Evolutionary conservation across 352 stramenopile genomes (phyloP), one percentile per base, ranked within the genome.

Genomic region (Pythium insidiosum): DNA sequence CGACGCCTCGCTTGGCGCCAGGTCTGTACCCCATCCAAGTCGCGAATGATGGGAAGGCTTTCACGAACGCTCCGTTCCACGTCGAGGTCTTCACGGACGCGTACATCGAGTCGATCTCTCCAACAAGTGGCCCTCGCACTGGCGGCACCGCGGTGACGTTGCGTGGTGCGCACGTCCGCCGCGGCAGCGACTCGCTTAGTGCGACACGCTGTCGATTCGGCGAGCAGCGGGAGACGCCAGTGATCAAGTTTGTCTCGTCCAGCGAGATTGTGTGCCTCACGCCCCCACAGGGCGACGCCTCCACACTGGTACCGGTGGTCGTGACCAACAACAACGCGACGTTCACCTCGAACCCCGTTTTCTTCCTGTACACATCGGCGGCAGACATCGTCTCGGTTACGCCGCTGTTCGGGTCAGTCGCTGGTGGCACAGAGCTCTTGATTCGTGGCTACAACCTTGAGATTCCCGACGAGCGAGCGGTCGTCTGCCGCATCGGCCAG

Each of bases 131-230:
- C 0, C 79, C 87, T 19, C 56, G 77, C 41, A 65, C 53, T 16
- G 88, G 87, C 25, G 85, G 72, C 21, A 97, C 88, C 1, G 47
- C 60, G 3, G 79, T 97, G 11, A 95, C 64, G 21, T 54, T 97
- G 4, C 69, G 83, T 18, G 90, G 91, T 9, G 74, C 73, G 46
- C 65, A 95, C 42, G 97, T 97, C 46, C 65, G 47, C 21, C 63
- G 61, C 9, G 66, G 66, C 11, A 55, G 56, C 0, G n/a, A 37
- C 2, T 56, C 94, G 28, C n/a, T n/a, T n/a, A n/a, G n/a, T n/a
- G n/a, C n/a, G n/a, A n/a, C n/a, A n/a, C 49, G 56, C 6, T 97
- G 89, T 53, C 62, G 63, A 24, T 97, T 97, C 76, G 91, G 85
- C 4, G 58, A 68, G 18, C 39, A 63, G 2, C 58, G 50, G 11